Evolutionary conservation across 106 monocot species (phyloP).

Genomic region (Dendrobium chrysotoxum): DNA sequence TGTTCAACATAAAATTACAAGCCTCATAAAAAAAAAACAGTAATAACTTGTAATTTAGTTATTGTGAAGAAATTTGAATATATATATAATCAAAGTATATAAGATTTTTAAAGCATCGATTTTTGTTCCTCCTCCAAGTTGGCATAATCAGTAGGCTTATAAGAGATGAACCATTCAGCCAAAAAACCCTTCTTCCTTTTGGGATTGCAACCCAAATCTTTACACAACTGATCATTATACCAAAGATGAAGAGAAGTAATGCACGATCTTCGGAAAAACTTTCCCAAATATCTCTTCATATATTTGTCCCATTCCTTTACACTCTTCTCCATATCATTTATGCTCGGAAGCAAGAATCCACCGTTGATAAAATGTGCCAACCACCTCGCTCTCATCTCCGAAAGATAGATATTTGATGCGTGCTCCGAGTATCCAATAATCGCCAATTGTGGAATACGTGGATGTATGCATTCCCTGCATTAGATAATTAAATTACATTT

Average conservation of each 20-base stretch:
- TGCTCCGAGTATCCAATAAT: conserved; percentile 61
- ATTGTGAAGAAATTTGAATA: background rate
- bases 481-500: background rate
- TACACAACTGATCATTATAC: conserved; percentile 61
- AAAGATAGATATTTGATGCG: conserved; percentile 33
- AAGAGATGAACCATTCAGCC: conserved; percentile 54
- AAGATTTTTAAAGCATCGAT: background rate
- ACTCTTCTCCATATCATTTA: too few species aligned
- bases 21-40: too few species aligned
- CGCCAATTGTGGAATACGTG: conserved; percentile 58
- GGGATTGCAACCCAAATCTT: conserved; percentile 46
- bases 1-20: too few species aligned
- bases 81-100: background rate
- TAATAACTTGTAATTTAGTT: too few species aligned
- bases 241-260: conserved; percentile 18
- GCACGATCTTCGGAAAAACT: background rate
- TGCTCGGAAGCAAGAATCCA: too few species aligned
- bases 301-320: background rate
- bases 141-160: conserved; percentile 53
- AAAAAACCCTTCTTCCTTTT: conserved; percentile 9
- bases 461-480: conserved; percentile 56
- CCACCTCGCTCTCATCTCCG: conserved; percentile 34
- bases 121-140: background rate
- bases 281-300: background rate
- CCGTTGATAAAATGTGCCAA: too few species aligned